Base-by-base conservation (phyloP, 352 stramenopile genomes). In the Globisporangium heterothallicum region DNA sequence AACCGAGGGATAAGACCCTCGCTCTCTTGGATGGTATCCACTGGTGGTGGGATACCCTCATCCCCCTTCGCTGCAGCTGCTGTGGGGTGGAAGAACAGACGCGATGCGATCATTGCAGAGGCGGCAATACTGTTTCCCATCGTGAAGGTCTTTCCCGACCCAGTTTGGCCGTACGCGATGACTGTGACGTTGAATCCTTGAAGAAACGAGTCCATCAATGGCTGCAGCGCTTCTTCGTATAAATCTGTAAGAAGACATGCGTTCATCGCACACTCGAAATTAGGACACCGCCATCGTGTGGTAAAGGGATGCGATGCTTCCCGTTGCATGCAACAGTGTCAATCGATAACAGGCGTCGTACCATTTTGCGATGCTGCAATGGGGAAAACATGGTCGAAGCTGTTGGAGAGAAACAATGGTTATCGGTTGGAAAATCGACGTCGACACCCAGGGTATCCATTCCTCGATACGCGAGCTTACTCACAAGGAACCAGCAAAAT, bases 141-240 rank as follows among this genome's bases (percentile, higher is more conserved):
- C 0, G 84, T 93, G 52, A 85, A 82, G 8, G 84, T 92, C 56
- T 94, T 94, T 29, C 84, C 84, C 0, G 82, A 90, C 0, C 82
- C 84, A 6, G 84, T 95, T 44, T 95, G 84, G 12, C 84, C 84
- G 40, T 95, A 95, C 3, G 81, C 84, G 16, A 95, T 86, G 12
- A 94, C 78, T 1, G 84, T 94, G 27, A 91, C 84, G 46, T 94
- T 94, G 61, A 92, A 94, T n/a, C 84, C 84, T 67, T 93, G 82
- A 8, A 94, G 52, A 52, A 94, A 94, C 9, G 81, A 84, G 22
- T 81, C 65, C 64, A 94, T 78, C 56, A 83, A 74, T n/a, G 84
- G 82, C 52, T 88, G 58, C 40, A 94, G 57, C 18, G 77, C 78
- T 50, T 86, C 62, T 14, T 83, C 64, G 27, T 93, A 94, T 35